Percentiles rank a stretch among this genome's conserved stretches.
phyloP scores from a whole-genome alignment of 179 eudicot species.

The Monotropa hypopitys region DNA sequence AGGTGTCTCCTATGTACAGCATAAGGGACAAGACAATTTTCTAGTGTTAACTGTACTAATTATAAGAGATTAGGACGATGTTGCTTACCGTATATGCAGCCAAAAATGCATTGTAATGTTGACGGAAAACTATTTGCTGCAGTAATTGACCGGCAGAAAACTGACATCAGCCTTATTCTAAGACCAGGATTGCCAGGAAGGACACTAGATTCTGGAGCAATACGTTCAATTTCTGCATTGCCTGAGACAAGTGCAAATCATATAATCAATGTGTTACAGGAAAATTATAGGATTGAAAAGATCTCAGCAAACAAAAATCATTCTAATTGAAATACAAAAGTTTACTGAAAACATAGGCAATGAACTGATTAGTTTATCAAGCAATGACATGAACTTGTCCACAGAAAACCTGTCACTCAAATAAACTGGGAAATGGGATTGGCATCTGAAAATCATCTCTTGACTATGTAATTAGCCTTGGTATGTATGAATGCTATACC shows the following conservation, averaged over 20 bases:
- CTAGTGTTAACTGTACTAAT: neutral
- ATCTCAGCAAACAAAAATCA: neutral
- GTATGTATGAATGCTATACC: neutral
- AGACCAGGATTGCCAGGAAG: constrained; percentile 62
- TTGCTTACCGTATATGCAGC: constrained; percentile 77
- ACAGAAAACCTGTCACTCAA: neutral
- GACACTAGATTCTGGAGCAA: constrained; percentile 61
- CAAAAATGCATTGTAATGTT: constrained; percentile 89
- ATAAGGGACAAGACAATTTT: neutral
- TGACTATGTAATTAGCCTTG: neutral
- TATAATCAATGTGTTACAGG: neutral
- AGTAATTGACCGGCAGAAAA: constrained; percentile 73
- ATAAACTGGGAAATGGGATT: neutral
- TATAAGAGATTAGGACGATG: neutral
- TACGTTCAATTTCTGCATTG: constrained; percentile 47
- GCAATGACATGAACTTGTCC: neutral
- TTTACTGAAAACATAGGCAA: too few relatives aligned
- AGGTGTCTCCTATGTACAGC: neutral
- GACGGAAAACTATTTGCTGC: constrained; percentile 95
- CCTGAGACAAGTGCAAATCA: constrained; percentile 30
- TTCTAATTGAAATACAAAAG: neutral
- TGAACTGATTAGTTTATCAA: neutral
- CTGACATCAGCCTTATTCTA: constrained; percentile 62
- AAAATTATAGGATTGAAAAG: neutral
- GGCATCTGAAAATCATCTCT: neutral